These are phyloP conservation scores for Eucalyptus sp. DNA, from an alignment of 345 rosid species.

Conservation along the genomic window DNA sequence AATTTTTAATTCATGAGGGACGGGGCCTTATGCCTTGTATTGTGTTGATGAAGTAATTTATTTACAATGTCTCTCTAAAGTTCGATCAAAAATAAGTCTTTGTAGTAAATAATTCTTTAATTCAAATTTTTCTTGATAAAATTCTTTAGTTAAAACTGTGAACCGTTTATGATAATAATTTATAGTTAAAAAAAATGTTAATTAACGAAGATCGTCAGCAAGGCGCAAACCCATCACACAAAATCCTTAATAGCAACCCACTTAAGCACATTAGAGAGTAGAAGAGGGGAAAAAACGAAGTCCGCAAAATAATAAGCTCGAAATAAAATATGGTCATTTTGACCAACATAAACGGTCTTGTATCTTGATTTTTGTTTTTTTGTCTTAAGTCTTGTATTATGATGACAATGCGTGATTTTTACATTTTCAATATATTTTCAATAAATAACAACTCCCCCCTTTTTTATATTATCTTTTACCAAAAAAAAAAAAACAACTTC, in stretches of 20 bases:
- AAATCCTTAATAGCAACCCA: background rate
- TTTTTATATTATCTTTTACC: background rate
- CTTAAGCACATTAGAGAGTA: background rate
- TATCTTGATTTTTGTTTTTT: background rate
- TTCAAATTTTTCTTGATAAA: background rate
- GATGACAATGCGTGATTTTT: background rate
- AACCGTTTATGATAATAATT: background rate
- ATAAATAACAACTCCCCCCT: background rate
- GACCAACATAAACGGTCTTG: background rate
- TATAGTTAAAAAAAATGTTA: background rate
- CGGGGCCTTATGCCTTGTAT: background rate
- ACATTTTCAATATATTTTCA: background rate
- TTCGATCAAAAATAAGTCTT: background rate
- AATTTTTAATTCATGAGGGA: rapidly evolving
- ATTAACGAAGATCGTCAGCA: background rate
- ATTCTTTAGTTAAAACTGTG: background rate
- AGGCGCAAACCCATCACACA: background rate
- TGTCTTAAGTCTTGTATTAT: background rate
- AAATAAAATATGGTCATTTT: background rate
- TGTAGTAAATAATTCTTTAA: background rate
- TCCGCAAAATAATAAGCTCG: background rate
- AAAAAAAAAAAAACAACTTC: background rate
- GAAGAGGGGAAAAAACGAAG: background rate
- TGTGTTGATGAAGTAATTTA: background rate
- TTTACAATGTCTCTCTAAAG: background rate